Evolutionary conservation across 2,329 filamentous ascomycete genomes (phyloP).

Genomic region (Huntiella omanensis): DNA sequence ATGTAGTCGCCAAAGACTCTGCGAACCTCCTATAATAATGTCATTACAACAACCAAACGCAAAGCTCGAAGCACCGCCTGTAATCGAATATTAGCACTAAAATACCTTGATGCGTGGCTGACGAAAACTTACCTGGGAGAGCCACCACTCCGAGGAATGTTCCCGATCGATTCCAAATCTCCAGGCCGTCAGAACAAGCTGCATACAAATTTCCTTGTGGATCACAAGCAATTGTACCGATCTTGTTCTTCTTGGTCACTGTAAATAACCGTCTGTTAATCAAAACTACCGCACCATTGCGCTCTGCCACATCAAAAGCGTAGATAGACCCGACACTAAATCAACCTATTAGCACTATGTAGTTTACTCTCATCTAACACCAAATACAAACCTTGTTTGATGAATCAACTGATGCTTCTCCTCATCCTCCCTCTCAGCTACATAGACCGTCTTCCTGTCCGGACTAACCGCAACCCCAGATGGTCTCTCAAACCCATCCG

Average conservation of each 20-base stretch:
- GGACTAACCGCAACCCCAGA: conserved; percentile 29
- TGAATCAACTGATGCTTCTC: neutral
- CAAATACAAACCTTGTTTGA: neutral
- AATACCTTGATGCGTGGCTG: too few relatives aligned
- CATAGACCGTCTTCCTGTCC: conserved; percentile 24
- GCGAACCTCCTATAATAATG: conserved; percentile 8
- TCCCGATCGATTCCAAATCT: conserved; percentile 28
- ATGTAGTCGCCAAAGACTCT: conserved; percentile 8
- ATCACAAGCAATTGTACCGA: conserved; percentile 17
- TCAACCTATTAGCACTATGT: conserved; percentile 16
- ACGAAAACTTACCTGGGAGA: conserved; percentile 18
- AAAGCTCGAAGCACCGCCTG: conserved; percentile 10
- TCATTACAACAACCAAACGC: conserved; percentile 8
- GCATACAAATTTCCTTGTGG: conserved; percentile 28
- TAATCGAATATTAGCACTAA: conserved; percentile 1
- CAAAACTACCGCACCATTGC: conserved; percentile 21
- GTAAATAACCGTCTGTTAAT: conserved; percentile 31
- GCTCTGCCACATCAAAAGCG: conserved; percentile 18
- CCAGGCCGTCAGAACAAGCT: conserved; percentile 29
- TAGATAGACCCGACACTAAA: conserved; percentile 16
- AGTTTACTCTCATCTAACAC: conserved; percentile 7
- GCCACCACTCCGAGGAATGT: conserved; percentile 27
- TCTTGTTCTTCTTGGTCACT: conserved; percentile 23
- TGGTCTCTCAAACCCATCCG: conserved; percentile 27
- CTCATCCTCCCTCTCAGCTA: conserved; percentile 21